A percentile compares a stretch with the other conserved stretches of the same genome.
Conservation (phyloP, 345 rosid species). For the Atalantia buxifolia region DNA sequence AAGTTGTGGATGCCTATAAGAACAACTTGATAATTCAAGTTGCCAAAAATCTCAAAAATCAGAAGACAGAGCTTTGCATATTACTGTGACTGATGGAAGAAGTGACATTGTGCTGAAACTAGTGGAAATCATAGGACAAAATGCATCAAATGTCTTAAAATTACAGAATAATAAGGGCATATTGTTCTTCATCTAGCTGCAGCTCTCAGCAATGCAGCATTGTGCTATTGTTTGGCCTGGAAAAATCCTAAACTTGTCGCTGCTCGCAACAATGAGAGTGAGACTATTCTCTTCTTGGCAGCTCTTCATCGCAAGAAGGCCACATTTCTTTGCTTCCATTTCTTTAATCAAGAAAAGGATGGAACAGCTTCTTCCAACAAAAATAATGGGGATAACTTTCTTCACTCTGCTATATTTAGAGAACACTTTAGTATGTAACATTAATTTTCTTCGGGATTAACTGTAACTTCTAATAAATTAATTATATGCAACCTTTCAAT, state of each 20-base stretch:
- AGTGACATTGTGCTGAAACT: constrained; percentile 14
- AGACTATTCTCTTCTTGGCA: constrained; percentile 43
- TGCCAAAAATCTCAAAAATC: constrained; percentile 21
- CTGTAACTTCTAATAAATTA: neutral
- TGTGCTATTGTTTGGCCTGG: constrained; percentile 28
- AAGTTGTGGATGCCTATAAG: constrained; percentile 19
- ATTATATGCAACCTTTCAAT: neutral
- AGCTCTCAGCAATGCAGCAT: constrained; percentile 21
- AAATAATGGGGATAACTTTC: constrained; percentile 21
- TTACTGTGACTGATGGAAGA: constrained; percentile 26
- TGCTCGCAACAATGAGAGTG: constrained; percentile 17
- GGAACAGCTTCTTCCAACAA: neutral
- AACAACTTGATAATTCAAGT: neutral
- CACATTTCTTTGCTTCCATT: constrained; percentile 29
- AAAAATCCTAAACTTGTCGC: constrained; percentile 4
- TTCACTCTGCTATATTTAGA: constrained; percentile 21
- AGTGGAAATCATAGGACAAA: constrained; percentile 2
- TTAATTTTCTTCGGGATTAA: neutral
- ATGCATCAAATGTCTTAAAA: neutral
- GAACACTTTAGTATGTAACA: constrained; percentile 22
- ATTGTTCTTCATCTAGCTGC: constrained; percentile 42
- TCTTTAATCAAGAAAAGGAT: neutral
- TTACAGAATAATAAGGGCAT: constrained; percentile 18
- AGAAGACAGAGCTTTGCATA: constrained; percentile 38
- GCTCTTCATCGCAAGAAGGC: neutral